Conservation (phyloP, 768 basidiomycete genomes). For the Lactifluus pinguis region DNA sequence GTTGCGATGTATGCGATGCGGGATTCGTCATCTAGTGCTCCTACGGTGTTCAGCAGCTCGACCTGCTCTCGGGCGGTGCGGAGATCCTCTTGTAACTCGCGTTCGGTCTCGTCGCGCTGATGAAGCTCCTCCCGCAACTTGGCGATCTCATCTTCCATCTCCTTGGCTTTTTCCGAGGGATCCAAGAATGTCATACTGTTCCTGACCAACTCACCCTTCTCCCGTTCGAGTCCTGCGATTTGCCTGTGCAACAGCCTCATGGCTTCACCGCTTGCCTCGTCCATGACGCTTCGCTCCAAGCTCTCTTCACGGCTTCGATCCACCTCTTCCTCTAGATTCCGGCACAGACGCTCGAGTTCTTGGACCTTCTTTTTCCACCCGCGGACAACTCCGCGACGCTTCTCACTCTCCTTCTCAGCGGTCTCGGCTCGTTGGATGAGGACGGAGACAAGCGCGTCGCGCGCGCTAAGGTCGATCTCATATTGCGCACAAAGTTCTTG, state of each 20-base stretch:
- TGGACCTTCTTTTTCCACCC: conserved; percentile 71
- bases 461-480: conserved; percentile 62
- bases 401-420: conserved; percentile 54
- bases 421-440: conserved; percentile 45
- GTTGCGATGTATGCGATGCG: conserved; percentile 26
- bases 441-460: conserved; percentile 61
- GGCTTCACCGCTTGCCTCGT: conserved; percentile 70
- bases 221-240: conserved; percentile 66
- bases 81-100: conserved; percentile 45
- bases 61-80: conserved; percentile 51
- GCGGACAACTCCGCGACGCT: conserved; percentile 44
- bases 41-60: conserved; percentile 38
- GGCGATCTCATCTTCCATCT: conserved; percentile 37
- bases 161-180: conserved; percentile 22
- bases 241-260: conserved; percentile 72
- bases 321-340: conserved; percentile 75
- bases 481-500: conserved; percentile 69
- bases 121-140: conserved; percentile 37
- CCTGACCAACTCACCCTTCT: conserved; percentile 40
- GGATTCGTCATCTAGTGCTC: conserved; percentile 31
- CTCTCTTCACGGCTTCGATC: conserved; percentile 78
- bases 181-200: conserved; percentile 5
- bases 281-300: conserved; percentile 75
- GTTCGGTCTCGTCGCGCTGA: conserved; percentile 44
- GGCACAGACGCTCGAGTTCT: conserved; percentile 61